Percentiles rank a stretch among this genome's conserved stretches.
phyloP scores from a whole-genome alignment of 2,329 filamentous ascomycete species.

The Colletotrichum tamarilloi region DNA sequence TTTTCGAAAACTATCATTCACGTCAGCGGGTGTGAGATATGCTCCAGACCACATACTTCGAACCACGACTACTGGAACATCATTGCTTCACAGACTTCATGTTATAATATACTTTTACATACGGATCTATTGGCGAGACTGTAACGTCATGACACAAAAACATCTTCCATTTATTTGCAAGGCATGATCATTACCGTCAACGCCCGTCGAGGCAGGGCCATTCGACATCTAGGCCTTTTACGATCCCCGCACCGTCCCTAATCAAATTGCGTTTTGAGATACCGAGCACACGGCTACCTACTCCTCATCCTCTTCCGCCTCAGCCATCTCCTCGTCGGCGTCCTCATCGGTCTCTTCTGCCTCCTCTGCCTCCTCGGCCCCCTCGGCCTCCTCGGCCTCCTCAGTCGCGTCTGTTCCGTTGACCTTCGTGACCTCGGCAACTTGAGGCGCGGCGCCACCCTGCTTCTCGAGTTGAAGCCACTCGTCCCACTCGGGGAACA shows the following conservation, averaged over 20 bases:
- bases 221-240: slow-evolving; percentile 38
- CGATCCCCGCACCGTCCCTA: slow-evolving; percentile 28
- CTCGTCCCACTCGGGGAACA: slow-evolving; percentile 97
- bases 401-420: slow-evolving; percentile 43
- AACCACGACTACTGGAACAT: not conserved
- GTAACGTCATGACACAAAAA: slow-evolving; percentile 29
- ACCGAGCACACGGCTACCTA: slow-evolving; percentile 29
- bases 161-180: slow-evolving; percentile 37
- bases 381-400: slow-evolving; percentile 33
- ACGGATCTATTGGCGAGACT: not conserved
- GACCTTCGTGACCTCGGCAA: slow-evolving; percentile 40
- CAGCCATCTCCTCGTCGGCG: slow-evolving; percentile 37
- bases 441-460: slow-evolving; percentile 57
- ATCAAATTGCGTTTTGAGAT: slow-evolving; percentile 24
- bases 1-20: not conserved
- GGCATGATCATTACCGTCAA: slow-evolving; percentile 39
- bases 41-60: not conserved
- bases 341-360: slow-evolving; percentile 37
- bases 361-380: slow-evolving; percentile 34
- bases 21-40: not conserved
- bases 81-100: not conserved
- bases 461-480: slow-evolving; percentile 85
- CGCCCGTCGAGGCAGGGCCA: slow-evolving; percentile 36
- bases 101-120: not conserved
- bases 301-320: slow-evolving; percentile 38